phyloP scores from a whole-genome alignment of 805 yeast genomes.

The Starmera dryadoides region DNA sequence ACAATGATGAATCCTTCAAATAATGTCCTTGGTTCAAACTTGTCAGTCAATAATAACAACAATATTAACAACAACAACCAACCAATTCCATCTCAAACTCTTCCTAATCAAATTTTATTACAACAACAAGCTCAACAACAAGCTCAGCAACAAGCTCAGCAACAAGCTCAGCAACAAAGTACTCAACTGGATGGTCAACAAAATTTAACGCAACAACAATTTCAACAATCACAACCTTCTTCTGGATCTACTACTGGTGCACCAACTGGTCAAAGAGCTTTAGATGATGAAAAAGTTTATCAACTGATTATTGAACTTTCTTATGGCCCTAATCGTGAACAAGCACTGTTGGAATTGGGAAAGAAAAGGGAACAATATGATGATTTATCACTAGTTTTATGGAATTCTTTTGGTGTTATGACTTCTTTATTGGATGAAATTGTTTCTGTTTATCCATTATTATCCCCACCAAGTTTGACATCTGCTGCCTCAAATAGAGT shows the following conservation, averaged over 20 bases:
- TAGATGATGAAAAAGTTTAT: slow-evolving; percentile 76
- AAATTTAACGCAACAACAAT: slow-evolving; percentile 4
- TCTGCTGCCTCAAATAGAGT: slow-evolving; percentile 89
- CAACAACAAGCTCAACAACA: slow-evolving; percentile 8
- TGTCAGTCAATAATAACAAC: slow-evolving; percentile 1
- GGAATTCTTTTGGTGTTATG: slow-evolving; percentile 98
- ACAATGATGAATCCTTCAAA: neutral
- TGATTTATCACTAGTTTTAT: slow-evolving; percentile 83
- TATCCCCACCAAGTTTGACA: slow-evolving; percentile 80
- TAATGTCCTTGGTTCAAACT: neutral
- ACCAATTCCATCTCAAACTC: slow-evolving; percentile 9
- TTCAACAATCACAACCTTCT: slow-evolving; percentile 4
- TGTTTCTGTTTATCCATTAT: slow-evolving; percentile 79
- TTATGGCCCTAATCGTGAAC: slow-evolving; percentile 86
- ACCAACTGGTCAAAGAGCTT: slow-evolving; percentile 30
- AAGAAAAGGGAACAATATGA: slow-evolving; percentile 93
- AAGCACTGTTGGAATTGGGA: slow-evolving; percentile 86
- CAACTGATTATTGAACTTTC: slow-evolving; percentile 87
- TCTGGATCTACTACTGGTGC: slow-evolving; percentile 2
- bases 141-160: neutral
- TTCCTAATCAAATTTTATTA: slow-evolving; percentile 7
- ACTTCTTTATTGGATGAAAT: slow-evolving; percentile 85
- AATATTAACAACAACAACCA: slow-evolving; percentile 9
- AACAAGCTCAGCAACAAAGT: slow-evolving; percentile 1
- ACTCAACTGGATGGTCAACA: slow-evolving; percentile 7